A percentile compares a stretch with the other conserved stretches of the same genome.
phyloP scores from a whole-genome alignment of 305 asterid species.

The Fraxinus latifolia region DNA sequence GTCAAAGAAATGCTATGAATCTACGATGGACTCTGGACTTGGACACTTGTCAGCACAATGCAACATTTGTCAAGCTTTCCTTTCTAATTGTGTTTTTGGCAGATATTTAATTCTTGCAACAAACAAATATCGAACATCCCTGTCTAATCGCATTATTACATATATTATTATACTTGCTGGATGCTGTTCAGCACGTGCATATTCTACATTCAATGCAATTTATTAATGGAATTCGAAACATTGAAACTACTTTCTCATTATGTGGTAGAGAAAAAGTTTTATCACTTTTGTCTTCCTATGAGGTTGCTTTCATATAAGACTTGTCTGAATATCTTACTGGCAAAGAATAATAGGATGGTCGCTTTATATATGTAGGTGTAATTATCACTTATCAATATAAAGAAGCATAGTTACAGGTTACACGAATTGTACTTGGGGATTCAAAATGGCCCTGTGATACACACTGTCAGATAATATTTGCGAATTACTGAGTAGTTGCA shows the following conservation, averaged over 20 bases:
- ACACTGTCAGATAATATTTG: background rate
- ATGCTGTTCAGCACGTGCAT: background rate
- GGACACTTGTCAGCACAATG: background rate
- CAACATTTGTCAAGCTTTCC: background rate
- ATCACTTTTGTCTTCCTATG: background rate
- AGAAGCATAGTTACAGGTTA: background rate
- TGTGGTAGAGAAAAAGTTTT: background rate
- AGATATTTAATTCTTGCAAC: background rate
- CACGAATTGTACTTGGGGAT: background rate
- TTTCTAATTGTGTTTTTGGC: background rate
- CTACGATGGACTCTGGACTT: background rate
- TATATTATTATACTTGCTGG: background rate
- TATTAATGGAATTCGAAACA: background rate
- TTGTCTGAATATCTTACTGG: background rate
- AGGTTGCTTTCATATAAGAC: background rate
- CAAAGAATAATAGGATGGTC: background rate
- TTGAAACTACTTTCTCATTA: background rate
- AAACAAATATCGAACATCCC: background rate
- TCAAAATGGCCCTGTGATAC: background rate
- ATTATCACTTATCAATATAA: background rate
- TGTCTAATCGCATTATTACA: background rate
- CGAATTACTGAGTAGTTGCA: background rate
- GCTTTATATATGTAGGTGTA: background rate
- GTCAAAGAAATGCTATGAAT: background rate
- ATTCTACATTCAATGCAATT: background rate